phyloP scores from a whole-genome alignment of 148 eudicot species.

The Cornus florida region DNA sequence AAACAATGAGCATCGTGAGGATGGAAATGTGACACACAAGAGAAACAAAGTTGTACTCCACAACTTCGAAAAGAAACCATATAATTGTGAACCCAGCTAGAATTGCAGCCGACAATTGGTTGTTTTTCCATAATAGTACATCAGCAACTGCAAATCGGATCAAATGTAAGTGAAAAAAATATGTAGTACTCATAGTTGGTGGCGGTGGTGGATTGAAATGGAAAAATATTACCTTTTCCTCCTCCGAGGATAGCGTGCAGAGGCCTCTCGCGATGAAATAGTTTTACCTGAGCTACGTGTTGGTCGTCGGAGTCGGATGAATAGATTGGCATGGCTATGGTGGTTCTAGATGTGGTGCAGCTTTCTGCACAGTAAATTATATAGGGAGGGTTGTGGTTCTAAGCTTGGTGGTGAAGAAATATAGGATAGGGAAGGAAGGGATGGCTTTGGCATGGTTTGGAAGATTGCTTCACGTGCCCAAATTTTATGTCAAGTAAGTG shows the following conservation, averaged over 20 bases:
- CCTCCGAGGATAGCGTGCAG: constrained; percentile 58
- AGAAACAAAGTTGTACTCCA: constrained; percentile 57
- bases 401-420: constrained; percentile 16
- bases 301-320: constrained; percentile 34
- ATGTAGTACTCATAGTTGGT: neutral
- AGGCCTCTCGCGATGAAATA: constrained; percentile 30
- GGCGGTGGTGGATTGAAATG: neutral
- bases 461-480: neutral
- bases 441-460: constrained; percentile 23
- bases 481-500: no score
- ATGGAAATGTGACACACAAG: constrained; percentile 50
- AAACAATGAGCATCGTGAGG: constrained; percentile 39
- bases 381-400: neutral
- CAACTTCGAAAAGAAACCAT: constrained; percentile 75
- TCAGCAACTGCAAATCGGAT: constrained; percentile 54
- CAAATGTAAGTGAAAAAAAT: neutral
- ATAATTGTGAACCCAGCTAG: constrained; percentile 41
- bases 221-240: constrained; percentile 35
- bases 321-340: constrained; percentile 25
- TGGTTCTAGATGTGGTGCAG: neutral
- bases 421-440: constrained; percentile 14
- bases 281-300: neutral
- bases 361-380: neutral
- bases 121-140: constrained; percentile 62
- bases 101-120: constrained; percentile 44